These are phyloP conservation scores for Calonectria pseudoturangicola DNA, from an alignment of 2,329 filamentous ascomycete genomes.

Conservation along the genomic window DNA sequence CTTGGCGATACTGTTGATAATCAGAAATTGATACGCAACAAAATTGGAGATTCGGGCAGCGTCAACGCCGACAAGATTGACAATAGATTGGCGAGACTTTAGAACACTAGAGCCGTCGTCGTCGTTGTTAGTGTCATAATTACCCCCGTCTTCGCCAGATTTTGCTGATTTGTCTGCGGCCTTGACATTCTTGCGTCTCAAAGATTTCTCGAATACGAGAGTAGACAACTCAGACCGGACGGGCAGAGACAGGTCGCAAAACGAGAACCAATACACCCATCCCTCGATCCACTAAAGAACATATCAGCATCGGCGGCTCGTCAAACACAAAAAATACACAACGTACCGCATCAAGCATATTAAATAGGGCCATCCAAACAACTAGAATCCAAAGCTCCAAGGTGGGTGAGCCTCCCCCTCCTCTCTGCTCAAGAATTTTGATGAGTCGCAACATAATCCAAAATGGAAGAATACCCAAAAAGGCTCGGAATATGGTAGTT, in stretches of 20 bases:
- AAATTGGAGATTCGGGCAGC: conserved; percentile 81
- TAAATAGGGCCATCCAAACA: conserved; percentile 75
- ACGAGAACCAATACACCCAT: conserved; percentile 80
- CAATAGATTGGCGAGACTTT: conserved; percentile 79
- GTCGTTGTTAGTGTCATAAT: conserved; percentile 70
- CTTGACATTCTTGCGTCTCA: conserved; percentile 86
- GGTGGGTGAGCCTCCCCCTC: conserved; percentile 65
- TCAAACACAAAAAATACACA: not conserved
- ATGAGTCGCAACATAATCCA: conserved; percentile 81
- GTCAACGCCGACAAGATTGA: conserved; percentile 88
- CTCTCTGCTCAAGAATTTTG: conserved; percentile 75
- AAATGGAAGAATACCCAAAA: conserved; percentile 82
- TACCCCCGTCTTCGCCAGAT: conserved; percentile 58
- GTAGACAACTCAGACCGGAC: conserved; percentile 82
- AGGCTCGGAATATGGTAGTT: conserved; percentile 71
- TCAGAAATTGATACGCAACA: conserved; percentile 78
- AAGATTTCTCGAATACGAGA: conserved; percentile 84
- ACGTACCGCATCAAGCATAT: conserved; percentile 70
- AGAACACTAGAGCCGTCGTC: conserved; percentile 63
- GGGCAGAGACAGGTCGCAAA: conserved; percentile 77
- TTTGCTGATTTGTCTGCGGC: conserved; percentile 70
- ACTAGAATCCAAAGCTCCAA: conserved; percentile 81
- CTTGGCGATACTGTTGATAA: conserved; percentile 78
- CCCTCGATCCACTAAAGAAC: conserved; percentile 74
- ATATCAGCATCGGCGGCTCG: not conserved